Percentiles rank a stretch among this genome's conserved stretches.
These are phyloP conservation scores for Kwoniella dendrophila DNA, from an alignment of 768 basidiomycete species.

Conservation along the genomic window DNA sequence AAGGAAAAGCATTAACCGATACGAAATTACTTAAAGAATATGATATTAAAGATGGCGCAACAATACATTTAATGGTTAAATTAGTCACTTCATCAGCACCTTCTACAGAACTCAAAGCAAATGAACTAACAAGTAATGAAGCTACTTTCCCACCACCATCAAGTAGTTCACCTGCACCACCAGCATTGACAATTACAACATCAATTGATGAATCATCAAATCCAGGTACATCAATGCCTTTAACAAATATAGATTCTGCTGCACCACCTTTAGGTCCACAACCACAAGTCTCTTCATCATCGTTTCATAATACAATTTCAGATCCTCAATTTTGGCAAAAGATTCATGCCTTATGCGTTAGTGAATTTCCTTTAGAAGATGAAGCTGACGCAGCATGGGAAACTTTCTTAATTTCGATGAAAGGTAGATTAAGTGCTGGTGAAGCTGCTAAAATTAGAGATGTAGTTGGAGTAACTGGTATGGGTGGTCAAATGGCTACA, in stretches of 20 bases:
- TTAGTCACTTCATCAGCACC: conserved; percentile 62
- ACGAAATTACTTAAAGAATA: conserved; percentile 89
- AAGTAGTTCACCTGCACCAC: conserved; percentile 33
- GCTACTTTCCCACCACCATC: conserved; percentile 28
- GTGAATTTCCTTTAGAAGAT: conserved; percentile 65
- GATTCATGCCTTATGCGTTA: conserved; percentile 67
- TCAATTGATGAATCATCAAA: conserved; percentile 36
- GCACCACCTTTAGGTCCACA: conserved; percentile 49
- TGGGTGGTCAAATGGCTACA: conserved; percentile 17
- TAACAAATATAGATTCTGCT: conserved; percentile 62
- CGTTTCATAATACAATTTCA: conserved; percentile 70
- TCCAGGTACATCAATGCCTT: conserved; percentile 55
- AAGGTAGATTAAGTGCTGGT: conserved; percentile 73
- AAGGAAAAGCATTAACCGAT: conserved; percentile 92
- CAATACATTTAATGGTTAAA: conserved; percentile 84
- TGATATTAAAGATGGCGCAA: conserved; percentile 74
- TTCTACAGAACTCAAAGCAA: too few relatives aligned
- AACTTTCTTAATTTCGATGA: conserved; percentile 78
- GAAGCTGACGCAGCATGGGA: conserved; percentile 80
- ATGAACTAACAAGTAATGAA: conserved; percentile 18
- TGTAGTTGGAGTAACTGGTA: conserved; percentile 67
- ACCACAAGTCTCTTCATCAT: conserved; percentile 55
- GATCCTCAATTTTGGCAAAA: conserved; percentile 79
- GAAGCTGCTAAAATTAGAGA: conserved; percentile 94
- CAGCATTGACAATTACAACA: conserved; percentile 47